Evolutionary conservation across 306 rosid genomes (phyloP).

Genomic region (Hippophae tibetana): DNA sequence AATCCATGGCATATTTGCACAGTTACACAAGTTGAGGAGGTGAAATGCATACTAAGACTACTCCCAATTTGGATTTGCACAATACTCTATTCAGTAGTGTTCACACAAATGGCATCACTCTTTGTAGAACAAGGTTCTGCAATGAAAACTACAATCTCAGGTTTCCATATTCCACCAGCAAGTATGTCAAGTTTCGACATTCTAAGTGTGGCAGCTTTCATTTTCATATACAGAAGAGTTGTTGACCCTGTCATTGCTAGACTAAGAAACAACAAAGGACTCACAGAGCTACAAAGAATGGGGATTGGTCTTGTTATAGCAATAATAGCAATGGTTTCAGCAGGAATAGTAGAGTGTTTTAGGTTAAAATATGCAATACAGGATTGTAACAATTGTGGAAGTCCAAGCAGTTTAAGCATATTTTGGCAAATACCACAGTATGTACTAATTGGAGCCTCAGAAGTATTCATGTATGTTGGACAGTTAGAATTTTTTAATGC

Average conservation of each 20-base stretch:
- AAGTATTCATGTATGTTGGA: constrained; percentile 77
- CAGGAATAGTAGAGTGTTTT: constrained; percentile 53
- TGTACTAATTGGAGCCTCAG: constrained; percentile 63
- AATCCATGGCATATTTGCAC: constrained; percentile 58
- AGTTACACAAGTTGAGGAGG: constrained; percentile 74
- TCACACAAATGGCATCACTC: constrained; percentile 83
- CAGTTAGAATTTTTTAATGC: constrained; percentile 71
- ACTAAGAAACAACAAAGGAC: constrained; percentile 24
- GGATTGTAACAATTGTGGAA: constrained; percentile 27
- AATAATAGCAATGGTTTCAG: constrained; percentile 52
- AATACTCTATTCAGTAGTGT: constrained; percentile 63
- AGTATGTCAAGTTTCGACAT: constrained; percentile 86
- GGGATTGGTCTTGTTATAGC: constrained; percentile 70
- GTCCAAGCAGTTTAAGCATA: constrained; percentile 47
- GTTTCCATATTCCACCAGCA: constrained; percentile 68
- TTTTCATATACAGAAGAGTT: constrained; percentile 48
- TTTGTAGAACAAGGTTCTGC: constrained; percentile 81
- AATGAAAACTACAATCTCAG: constrained; percentile 49
- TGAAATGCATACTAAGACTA: constrained; percentile 61
- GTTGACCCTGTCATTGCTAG: constrained; percentile 36
- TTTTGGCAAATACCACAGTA: constrained; percentile 79
- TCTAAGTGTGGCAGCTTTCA: constrained; percentile 55
- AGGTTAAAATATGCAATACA: constrained; percentile 31
- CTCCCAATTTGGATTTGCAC: constrained; percentile 83
- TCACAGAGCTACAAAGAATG: constrained; percentile 69